Evolutionary conservation across 1,284 basidiomycete genomes (phyloP).

Genomic region (Heliocybe sulcata): DNA sequence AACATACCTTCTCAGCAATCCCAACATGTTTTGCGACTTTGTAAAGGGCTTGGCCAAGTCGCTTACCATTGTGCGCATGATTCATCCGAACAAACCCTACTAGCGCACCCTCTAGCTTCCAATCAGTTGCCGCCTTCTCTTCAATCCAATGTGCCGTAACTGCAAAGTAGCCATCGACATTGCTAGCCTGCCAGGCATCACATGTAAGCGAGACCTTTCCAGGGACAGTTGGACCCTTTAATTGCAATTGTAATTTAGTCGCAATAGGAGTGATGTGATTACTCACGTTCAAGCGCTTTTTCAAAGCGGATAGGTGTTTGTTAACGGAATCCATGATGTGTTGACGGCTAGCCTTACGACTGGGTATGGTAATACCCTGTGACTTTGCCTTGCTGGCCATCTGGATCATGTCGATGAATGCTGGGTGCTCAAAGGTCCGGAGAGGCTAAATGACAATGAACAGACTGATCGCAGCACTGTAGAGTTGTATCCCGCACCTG

Average conservation of each 20-base stretch:
- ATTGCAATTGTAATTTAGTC: background rate
- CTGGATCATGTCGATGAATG: background rate
- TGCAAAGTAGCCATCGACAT: conserved; percentile 12
- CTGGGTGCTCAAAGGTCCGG: background rate
- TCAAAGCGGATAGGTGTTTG: background rate
- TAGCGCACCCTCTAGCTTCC: conserved; percentile 5
- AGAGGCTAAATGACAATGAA: background rate
- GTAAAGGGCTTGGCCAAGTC: conserved; percentile 10
- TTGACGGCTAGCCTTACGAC: background rate
- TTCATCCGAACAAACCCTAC: conserved; percentile 10
- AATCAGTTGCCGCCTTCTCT: conserved; percentile 1
- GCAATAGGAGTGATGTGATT: background rate
- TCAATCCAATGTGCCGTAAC: conserved; percentile 14
- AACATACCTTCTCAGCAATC: conserved; percentile 7
- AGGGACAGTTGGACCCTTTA: background rate
- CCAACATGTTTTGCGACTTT: conserved; percentile 7
- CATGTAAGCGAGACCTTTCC: conserved; percentile 8
- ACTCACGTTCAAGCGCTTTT: background rate
- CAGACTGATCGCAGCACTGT: background rate
- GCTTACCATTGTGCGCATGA: conserved; percentile 7
- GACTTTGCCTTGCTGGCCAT: background rate
- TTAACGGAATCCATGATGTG: background rate
- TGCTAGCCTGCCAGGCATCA: conserved; percentile 14
- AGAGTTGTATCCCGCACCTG: background rate
- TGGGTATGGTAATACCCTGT: background rate